Evolutionary conservation across 192 early-diverging fungal genomes (phyloP), one percentile per base, ranked within the genome.

Genomic region (Dissophora ornata): DNA sequence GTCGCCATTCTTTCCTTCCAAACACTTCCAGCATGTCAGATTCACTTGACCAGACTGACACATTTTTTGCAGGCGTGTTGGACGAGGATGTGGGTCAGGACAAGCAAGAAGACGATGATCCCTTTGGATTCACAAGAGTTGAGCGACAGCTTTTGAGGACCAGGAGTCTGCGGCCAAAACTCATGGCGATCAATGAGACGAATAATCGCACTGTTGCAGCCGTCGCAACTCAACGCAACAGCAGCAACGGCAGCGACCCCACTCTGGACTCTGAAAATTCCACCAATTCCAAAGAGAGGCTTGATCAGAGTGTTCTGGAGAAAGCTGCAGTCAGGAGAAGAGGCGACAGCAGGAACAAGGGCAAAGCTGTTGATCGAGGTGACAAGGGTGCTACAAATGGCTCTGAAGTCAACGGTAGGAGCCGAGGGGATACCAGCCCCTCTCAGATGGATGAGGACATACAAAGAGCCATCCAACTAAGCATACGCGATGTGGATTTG

Each of bases 91-190:
- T 38, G 22, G 36, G n/a, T n/a, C n/a, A 38, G 2, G 56, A 38
- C 18, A 8, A 57, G 24, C 19, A 64, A 7, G 29, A 57, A 18
- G 59, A 49, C 6, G 59, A 62, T 21, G 69, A 71, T 24, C 69
- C 69, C 0, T 71, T 71, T 64, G 69, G 69, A 18, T 71, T 71
- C 36, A 15, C 55, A 28, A 64, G 64, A 25, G 69, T 42, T 7
- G 55, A 71, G 3, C 44, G 61, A 32, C n/a, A 47, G 15, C 55
- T 63, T 15, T 34, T 50, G 7, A 30, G 30, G 30, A 52, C 34
- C 11, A 36, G 36, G 29, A 38, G 36, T 24, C 9, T 40, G n/a
- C 45, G 55, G 19, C 46, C 45, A 10, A 71, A 57, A 24, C 69
- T 45, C 12, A 21, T 61, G 22, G 44, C 68, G 16, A 62, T 71